phyloP scores from a whole-genome alignment of 352 stramenopile species.

The Pythium plurisporium region DNA sequence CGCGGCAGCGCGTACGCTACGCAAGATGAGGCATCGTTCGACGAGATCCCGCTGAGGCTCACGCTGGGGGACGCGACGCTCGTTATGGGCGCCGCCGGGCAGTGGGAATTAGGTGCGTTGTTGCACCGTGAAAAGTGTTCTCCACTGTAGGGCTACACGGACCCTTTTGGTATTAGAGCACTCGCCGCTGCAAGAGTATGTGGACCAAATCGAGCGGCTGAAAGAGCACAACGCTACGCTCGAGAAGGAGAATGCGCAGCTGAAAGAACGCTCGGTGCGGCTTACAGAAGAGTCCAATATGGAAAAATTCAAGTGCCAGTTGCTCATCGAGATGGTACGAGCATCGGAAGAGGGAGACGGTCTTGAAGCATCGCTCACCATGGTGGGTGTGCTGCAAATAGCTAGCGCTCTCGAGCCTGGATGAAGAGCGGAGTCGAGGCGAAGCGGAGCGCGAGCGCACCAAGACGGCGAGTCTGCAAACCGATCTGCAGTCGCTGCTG shows the following conservation, averaged over 20 bases:
- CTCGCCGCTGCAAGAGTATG: slow-evolving; percentile 39
- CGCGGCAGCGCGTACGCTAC: background rate
- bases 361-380: background rate
- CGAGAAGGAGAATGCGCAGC: slow-evolving; percentile 54
- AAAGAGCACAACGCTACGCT: slow-evolving; percentile 41
- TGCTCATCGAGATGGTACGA: slow-evolving; percentile 78
- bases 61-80: slow-evolving; percentile 52
- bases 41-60: slow-evolving; percentile 57
- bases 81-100: slow-evolving; percentile 30
- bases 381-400: slow-evolving; percentile 15
- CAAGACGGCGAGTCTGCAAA: slow-evolving; percentile 48
- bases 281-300: slow-evolving; percentile 81
- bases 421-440: slow-evolving; percentile 62
- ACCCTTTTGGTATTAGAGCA: no score
- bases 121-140: no score
- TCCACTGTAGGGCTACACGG: no score
- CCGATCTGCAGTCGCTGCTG: slow-evolving; percentile 64
- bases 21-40: background rate
- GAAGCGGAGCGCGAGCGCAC: slow-evolving; percentile 65
- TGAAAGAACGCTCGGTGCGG: slow-evolving; percentile 52
- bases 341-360: background rate
- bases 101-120: slow-evolving; percentile 65
- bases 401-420: slow-evolving; percentile 76
- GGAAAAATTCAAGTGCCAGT: slow-evolving; percentile 86
- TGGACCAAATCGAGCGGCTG: slow-evolving; percentile 31